Evolutionary conservation across 2,329 filamentous ascomycete species (phyloP).

Genomic region (Colletotrichum sp.): DNA sequence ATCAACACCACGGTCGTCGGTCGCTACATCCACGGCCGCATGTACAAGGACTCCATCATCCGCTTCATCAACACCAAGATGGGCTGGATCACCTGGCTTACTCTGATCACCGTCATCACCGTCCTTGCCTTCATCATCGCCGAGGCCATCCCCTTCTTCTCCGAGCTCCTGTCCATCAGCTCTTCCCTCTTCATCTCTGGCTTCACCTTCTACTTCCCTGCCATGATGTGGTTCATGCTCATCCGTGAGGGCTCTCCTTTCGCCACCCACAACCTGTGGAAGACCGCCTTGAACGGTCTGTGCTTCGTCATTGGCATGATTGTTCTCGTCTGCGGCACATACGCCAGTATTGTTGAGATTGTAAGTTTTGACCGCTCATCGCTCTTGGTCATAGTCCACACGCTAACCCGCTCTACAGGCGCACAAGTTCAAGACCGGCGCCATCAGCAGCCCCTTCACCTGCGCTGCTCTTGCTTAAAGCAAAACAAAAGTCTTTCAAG

Average conservation of each 20-base stretch:
- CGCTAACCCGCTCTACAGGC: not conserved
- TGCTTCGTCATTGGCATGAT: slow-evolving; percentile 35
- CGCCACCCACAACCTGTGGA: slow-evolving; percentile 32
- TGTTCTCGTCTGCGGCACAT: slow-evolving; percentile 36
- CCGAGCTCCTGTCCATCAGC: slow-evolving; percentile 63
- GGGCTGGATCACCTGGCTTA: slow-evolving; percentile 62
- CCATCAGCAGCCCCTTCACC: slow-evolving; percentile 21
- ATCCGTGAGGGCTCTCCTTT: slow-evolving; percentile 34
- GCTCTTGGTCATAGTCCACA: not conserved
- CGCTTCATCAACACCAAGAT: slow-evolving; percentile 53
- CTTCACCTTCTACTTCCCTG: slow-evolving; percentile 46
- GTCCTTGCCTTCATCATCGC: slow-evolving; percentile 73
- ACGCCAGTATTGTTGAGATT: slow-evolving; percentile 28
- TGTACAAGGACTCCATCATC: slow-evolving; percentile 47
- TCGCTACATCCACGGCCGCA: slow-evolving; percentile 50
- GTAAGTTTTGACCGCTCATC: not conserved
- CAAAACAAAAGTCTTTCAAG: not conserved
- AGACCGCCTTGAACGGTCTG: slow-evolving; percentile 28
- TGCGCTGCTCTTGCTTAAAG: slow-evolving; percentile 15
- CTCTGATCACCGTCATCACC: slow-evolving; percentile 63
- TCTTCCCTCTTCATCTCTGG: slow-evolving; percentile 53
- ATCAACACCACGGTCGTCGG: slow-evolving; percentile 62
- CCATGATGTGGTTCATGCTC: slow-evolving; percentile 49
- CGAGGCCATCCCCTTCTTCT: slow-evolving; percentile 76
- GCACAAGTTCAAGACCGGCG: slow-evolving; percentile 18